Evolutionary conservation across 2,329 filamentous ascomycete species (phyloP), one percentile per base, ranked within the genome.

Genomic region (Fulvia fulva): DNA sequence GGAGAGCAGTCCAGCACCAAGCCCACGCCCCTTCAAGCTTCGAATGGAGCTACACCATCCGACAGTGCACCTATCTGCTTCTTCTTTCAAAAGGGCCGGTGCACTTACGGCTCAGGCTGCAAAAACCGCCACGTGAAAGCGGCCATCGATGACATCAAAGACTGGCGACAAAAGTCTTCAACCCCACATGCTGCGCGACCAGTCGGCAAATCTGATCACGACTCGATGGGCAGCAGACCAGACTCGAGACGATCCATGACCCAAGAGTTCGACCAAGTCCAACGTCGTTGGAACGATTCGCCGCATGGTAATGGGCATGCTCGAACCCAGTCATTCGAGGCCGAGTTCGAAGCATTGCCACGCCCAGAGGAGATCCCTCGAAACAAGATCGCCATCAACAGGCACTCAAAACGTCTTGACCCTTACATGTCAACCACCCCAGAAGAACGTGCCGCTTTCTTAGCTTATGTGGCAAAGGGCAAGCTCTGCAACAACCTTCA

Each of bases 401-500:
- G 73, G 49, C 63, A 74, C 11, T 72, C 71, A 1, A 73, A 81
- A 14, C 79, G 81, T 5, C 67, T 83, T 14, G 81, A 83, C 63
- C 62, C 70, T 0, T 75, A 75, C 63, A 69, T 75, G 30, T 62
- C 68, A 0, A 76, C 78, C 0, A 64, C 73, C 0, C 32, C 62
- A 14, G 70, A 75, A 16, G 75, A 76, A 26, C 73, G 74, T 65
- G 65, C 71, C 1, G 61, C 63, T 8, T 82, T 79, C 64, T 72
- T 74, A 21, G 66, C 68, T 11, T 73, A 74, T 12, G 70, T 71
- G 26, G 70, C 68, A 14, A 63, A 69, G 2, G 68, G 71, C 19
- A 81, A 81, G 63, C 73, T 79, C 0, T 83, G 81, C 67, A 82
- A 82, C 64, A 75, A 73, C 26, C 75, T 75, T 58, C 77, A 81